Conservation (phyloP, 2,329 filamentous ascomycete species). For the Ascochyta pisi region DNA sequence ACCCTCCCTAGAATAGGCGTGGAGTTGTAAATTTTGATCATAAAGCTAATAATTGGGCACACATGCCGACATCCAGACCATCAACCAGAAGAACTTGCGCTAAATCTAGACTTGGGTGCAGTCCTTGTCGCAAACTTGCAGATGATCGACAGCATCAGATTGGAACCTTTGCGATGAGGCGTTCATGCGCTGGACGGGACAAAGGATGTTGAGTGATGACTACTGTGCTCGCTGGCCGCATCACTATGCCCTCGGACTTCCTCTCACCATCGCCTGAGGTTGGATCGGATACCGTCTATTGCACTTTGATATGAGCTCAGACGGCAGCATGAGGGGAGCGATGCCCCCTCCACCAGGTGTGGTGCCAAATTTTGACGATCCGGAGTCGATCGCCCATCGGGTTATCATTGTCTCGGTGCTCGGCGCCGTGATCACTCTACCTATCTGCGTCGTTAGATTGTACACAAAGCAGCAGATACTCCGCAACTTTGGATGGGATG, state of each 20-base stretch:
- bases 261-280: not conserved
- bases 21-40: no score
- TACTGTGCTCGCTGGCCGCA: not conserved
- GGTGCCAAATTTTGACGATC: slow-evolving; percentile 9
- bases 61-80: no score
- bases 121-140: not conserved
- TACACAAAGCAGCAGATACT: slow-evolving; percentile 25
- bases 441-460: slow-evolving; percentile 19
- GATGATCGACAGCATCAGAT: not conserved
- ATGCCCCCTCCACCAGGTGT: slow-evolving; percentile 10
- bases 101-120: not conserved
- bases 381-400: slow-evolving; percentile 25
- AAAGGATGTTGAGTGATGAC: not conserved
- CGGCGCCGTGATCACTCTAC: slow-evolving; percentile 19
- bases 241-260: not conserved
- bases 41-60: no score
- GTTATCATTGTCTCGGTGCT: slow-evolving; percentile 21
- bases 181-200: not conserved
- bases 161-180: not conserved
- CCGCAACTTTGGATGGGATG: slow-evolving; percentile 22
- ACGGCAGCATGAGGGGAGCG: slow-evolving; percentile 1
- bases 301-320: not conserved
- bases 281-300: not conserved
- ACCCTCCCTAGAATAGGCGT: no score
- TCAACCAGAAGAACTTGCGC: not conserved